Percentiles rank a stretch among this genome's conserved stretches.
Conservation (phyloP, 148 eudicot genomes). For the Oxyria digyna region DNA sequence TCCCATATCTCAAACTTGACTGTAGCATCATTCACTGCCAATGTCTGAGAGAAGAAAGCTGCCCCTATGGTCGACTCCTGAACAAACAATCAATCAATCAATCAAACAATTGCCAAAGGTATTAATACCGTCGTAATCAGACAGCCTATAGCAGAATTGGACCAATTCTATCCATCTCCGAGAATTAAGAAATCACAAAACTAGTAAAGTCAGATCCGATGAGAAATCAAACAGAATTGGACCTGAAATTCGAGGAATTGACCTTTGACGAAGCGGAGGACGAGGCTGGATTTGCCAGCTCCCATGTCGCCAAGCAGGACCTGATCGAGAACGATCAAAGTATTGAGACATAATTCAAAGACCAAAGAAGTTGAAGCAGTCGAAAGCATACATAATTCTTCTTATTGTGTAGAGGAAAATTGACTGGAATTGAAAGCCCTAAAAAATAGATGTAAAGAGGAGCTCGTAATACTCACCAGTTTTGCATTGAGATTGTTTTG, state of each 20-base stretch:
- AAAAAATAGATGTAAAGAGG: neutral
- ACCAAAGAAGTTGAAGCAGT: neutral
- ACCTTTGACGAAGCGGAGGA: constrained; percentile 90
- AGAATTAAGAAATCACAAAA: neutral
- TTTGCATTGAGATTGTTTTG: constrained; percentile 92
- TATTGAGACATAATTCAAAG: neutral
- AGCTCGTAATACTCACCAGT: constrained; percentile 32
- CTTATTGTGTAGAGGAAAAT: neutral
- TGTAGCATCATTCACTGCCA: constrained; percentile 75
- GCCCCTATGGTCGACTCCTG: constrained; percentile 99
- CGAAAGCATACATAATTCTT: neutral
- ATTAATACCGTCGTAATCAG: neutral
- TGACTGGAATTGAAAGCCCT: neutral
- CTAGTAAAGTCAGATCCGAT: neutral
- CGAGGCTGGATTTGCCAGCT: constrained; percentile 94
- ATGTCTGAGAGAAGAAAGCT: constrained; percentile 88
- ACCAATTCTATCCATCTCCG: neutral
- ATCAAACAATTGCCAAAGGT: neutral
- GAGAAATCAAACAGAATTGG: neutral
- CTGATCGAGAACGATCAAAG: constrained; percentile 21
- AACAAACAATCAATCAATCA: neutral
- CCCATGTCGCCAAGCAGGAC: constrained; percentile 98
- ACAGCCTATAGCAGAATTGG: neutral
- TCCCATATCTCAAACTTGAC: constrained; percentile 99
- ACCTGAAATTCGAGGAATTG: constrained; percentile 97